Percentiles rank a stretch among this genome's conserved stretches.
phyloP scores from a whole-genome alignment of 352 stramenopile species.

The Pythium volutum region DNA sequence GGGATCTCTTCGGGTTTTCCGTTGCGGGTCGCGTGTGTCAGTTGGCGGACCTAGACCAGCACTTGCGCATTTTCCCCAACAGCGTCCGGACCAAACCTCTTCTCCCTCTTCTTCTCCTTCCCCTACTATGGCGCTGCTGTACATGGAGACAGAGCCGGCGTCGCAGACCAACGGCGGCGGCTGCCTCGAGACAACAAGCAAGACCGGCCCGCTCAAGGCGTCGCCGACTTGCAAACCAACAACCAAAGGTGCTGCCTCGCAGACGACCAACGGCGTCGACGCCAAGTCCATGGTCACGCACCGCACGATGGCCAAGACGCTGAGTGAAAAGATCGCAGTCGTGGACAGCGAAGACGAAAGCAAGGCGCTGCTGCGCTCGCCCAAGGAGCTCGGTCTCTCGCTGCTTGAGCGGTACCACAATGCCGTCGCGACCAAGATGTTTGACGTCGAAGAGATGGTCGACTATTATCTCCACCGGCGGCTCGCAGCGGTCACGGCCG shows the following conservation, averaged over 20 bases:
- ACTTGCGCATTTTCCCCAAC: not conserved
- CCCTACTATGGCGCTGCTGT: constrained; percentile 1
- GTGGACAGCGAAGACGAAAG: constrained; percentile 9
- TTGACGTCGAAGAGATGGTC: constrained; percentile 83
- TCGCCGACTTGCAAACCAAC: not conserved
- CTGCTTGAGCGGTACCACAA: constrained; percentile 67
- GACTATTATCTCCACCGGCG: constrained; percentile 85
- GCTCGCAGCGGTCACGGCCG: constrained; percentile 61
- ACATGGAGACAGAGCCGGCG: constrained; percentile 2
- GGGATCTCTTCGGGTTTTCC: constrained; percentile 4
- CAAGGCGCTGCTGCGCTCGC: constrained; percentile 17
- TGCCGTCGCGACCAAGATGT: constrained; percentile 81
- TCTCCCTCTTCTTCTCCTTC: not conserved
- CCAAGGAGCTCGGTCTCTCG: constrained; percentile 29
- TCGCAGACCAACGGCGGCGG: not conserved
- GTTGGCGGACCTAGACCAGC: constrained; percentile 5
- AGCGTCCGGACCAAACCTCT: too few species aligned
- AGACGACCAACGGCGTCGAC: not conserved
- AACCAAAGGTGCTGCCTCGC: too few species aligned
- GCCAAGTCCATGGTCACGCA: constrained; percentile 14
- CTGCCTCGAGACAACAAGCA: not conserved
- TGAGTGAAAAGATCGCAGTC: too few species aligned
- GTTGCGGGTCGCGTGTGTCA: constrained; percentile 15
- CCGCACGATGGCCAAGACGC: constrained; percentile 1
- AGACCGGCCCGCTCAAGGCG: not conserved